Conservation (phyloP, 805 yeast species). For the Yarrowia divulgata region DNA sequence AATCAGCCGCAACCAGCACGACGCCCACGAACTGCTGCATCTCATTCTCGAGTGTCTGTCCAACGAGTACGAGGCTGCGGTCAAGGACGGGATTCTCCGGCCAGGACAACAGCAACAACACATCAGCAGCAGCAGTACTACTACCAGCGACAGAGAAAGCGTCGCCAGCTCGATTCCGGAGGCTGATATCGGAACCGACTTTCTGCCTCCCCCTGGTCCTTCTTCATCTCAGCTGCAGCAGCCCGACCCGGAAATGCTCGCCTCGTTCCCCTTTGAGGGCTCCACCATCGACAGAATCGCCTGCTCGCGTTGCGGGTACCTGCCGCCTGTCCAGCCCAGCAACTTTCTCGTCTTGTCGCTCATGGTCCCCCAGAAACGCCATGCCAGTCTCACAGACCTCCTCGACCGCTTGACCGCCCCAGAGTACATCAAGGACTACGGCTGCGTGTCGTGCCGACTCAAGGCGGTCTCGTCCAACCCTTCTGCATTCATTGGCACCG, state of each 20-base stretch:
- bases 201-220: conserved; percentile 13
- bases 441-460: conserved; percentile 73
- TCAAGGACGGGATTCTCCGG: conserved; percentile 23
- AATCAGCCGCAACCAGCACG: conserved; percentile 85
- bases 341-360: conserved; percentile 72
- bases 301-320: conserved; percentile 70
- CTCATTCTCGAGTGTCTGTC: conserved; percentile 78
- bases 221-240: background rate
- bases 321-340: conserved; percentile 61
- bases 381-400: conserved; percentile 61
- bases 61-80: conserved; percentile 58
- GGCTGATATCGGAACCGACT: conserved; percentile 30
- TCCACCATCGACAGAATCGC: conserved; percentile 67
- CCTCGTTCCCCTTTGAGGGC: conserved; percentile 68
- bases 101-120: background rate
- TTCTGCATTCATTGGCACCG: conserved; percentile 7
- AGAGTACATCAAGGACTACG: conserved; percentile 75
- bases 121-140: too few relatives aligned
- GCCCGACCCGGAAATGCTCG: conserved; percentile 24
- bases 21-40: conserved; percentile 92
- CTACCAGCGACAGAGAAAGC: background rate
- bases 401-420: conserved; percentile 66
- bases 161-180: conserved; percentile 13
- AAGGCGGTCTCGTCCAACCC: conserved; percentile 42
- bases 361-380: conserved; percentile 66